These are phyloP conservation scores for Uronychia binucleata DNA, from an alignment of 73 alveolate genomes.

Conservation along the genomic window DNA sequence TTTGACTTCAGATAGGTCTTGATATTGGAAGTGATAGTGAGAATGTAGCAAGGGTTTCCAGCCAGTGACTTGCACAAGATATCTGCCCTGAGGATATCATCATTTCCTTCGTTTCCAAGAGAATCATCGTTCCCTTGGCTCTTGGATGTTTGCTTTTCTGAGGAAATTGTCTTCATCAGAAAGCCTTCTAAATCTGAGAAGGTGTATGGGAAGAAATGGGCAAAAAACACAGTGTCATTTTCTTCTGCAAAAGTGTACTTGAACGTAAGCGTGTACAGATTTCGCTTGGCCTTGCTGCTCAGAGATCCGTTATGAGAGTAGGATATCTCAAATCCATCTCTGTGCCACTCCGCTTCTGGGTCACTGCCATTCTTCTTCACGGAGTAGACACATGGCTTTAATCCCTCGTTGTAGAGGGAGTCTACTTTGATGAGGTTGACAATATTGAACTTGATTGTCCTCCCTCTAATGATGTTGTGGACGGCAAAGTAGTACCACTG, in stretches of 20 bases:
- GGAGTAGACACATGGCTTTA: constrained; percentile 53
- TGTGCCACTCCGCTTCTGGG: neutral
- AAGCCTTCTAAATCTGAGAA: constrained; percentile 64
- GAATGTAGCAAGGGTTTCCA: constrained; percentile 51
- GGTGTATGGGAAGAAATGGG: constrained; percentile 85
- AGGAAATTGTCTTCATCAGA: neutral
- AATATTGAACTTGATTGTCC: constrained; percentile 29
- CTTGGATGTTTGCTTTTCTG: neutral
- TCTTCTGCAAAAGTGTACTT: constrained; percentile 78
- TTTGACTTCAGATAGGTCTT: constrained; percentile 33
- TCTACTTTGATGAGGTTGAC: constrained; percentile 40
- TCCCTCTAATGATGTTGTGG: constrained; percentile 29
- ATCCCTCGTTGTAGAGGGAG: constrained; percentile 27
- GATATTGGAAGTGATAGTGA: constrained; percentile 56
- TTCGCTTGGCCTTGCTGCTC: neutral
- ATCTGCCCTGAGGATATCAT: constrained; percentile 34
- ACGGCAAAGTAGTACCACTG: constrained; percentile 50
- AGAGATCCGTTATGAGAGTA: too few species aligned
- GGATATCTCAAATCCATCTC: neutral
- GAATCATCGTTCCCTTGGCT: neutral
- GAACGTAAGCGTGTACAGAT: constrained; percentile 76
- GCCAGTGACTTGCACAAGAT: constrained; percentile 50
- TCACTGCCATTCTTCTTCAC: neutral
- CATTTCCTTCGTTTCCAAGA: constrained; percentile 6
- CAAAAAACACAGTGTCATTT: constrained; percentile 82